A percentile compares a stretch with the other conserved stretches of the same genome.
Conservation (phyloP, 2,329 filamentous ascomycete genomes). For the Eutypa lata region DNA sequence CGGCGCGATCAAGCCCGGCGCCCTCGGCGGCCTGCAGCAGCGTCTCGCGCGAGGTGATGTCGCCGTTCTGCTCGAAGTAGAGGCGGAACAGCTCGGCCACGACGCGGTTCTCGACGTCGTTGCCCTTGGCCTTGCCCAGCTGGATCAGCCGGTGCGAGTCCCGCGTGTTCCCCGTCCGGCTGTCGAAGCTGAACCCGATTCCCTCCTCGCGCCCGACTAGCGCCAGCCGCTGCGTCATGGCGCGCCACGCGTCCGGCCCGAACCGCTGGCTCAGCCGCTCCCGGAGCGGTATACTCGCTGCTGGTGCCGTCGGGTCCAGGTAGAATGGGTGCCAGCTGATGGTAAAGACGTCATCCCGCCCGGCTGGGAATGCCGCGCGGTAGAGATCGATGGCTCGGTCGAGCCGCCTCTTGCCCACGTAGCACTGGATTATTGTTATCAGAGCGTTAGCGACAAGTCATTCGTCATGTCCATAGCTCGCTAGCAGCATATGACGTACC, state of each 20-base stretch:
- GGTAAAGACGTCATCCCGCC: conserved; percentile 63
- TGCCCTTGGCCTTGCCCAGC: conserved; percentile 55
- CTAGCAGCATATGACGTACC: conserved; percentile 30
- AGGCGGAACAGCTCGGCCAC: conserved; percentile 57
- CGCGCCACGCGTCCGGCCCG: conserved; percentile 56
- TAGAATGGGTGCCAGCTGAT: conserved; percentile 79
- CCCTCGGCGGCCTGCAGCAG: conserved; percentile 44
- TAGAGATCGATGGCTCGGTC: conserved; percentile 68
- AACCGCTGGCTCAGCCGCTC: conserved; percentile 62
- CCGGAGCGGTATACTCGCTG: conserved; percentile 39
- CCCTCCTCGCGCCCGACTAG: conserved; percentile 61
- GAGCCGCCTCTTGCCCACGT: conserved; percentile 74
- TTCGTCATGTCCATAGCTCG: too few species aligned
- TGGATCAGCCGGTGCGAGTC: conserved; percentile 77
- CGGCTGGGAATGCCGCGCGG: conserved; percentile 57
- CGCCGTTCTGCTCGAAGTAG: conserved; percentile 57
- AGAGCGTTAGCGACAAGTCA: too few species aligned
- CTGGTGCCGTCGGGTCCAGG: conserved; percentile 64
- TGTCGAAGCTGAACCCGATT: conserved; percentile 69
- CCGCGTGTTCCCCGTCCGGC: conserved; percentile 71
- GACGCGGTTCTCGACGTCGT: conserved; percentile 51
- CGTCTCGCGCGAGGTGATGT: conserved; percentile 51
- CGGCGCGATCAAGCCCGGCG: conserved; percentile 46
- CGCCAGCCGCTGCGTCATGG: conserved; percentile 56
- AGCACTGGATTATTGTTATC: conserved; percentile 55